Evolutionary conservation across 2,329 filamentous ascomycete species (phyloP), one percentile per base, ranked within the genome.

Genomic region (Aspergillus pseudotamarii): DNA sequence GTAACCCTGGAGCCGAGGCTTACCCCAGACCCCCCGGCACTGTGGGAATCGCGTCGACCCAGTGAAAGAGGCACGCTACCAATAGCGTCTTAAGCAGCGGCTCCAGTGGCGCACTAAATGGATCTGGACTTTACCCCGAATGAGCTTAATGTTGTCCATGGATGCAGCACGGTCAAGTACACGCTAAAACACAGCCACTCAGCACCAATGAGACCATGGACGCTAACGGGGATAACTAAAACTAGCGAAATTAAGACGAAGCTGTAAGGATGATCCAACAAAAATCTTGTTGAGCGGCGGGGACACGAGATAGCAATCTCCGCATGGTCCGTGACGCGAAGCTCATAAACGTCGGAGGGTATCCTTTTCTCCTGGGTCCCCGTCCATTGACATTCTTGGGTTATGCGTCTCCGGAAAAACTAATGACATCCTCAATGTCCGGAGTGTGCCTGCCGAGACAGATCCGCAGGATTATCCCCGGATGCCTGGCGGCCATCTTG

Each of bases 171-270:
- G 34, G 16, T 9, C 51, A 38, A 3, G n/a, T 55, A 19, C 32
- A 55, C 6, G 51, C 51, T 55, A 55, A 55, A 38, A 55, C 51
- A 55, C 51, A 55, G 51, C 51, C 51, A 55, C 51, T 55, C 32
- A 55, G n/a, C 30, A 30, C 48, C 28, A 34, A 32, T 10, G 16
- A n/a, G n/a, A 38, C 34, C 12, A 28, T 26, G 14, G 12, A 55
- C 51, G 51, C 51, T 55, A 55, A 55, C 21, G 12, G 12, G 51
- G 28, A 38, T 16, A 19, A 21, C 34, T 26, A 23, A 55, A 36
- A 38, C 34, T 55, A 55, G 51, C 14, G 34, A 36, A 55, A 38
- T 36, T 55, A 55, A 55, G 34, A 55, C 32, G 16, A 38, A 55
- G 26, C 16, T 19, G 34, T 26, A 26, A 38, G 51, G 51, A 38